Base-by-base conservation (phyloP, 164 flowering plant species). In the Protea cynaroides region DNA sequence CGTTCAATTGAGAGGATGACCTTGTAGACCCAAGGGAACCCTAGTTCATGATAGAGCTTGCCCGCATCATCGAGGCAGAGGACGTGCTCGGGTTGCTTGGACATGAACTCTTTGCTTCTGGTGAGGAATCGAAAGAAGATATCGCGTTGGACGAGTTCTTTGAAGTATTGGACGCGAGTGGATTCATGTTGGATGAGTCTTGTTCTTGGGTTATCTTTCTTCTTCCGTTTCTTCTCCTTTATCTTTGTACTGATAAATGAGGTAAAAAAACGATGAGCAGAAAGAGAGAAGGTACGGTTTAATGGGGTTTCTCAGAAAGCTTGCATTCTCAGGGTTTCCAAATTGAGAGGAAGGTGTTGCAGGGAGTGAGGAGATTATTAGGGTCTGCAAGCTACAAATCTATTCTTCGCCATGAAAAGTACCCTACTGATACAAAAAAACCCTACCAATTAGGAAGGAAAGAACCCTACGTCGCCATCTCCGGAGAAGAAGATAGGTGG, bases 11-110 rank as follows among this genome's bases (percentile, higher is more conserved):
- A 89, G 15, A 78, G 78, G 55, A 69, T 24, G 62, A 89, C 80
- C 46, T 84, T 89, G 25, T 92, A 87, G 71, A 92, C 96, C 49
- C 96, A 82, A n/a, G 93, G 88, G 67, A 88, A 85, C 51, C 96
- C 96, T 25, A 91, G 78, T 65, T 89, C 86, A 15, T 78, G 83
- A 80, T 82, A 65, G 72, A 89, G 88, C 73, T 86, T 89, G 4
- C 90, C 89, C 56, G 97, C 97, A 34, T 83, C 84, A 37, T 84
- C 91, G 58, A 87, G 83, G 62, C 69, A 86, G 75, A 91, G 83
- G 64, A 83, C 72, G 58, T 74, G 89, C 0, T 83, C 73, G 40
- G 88, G 90, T 66, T 84, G 92, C 29, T 76, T 78, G 75, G 83
- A 73, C 76, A 90, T 83, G 76, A 71, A 83, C 1, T 81, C 74